phyloP scores from a whole-genome alignment of 108 stramenopile species.

The Stephanodiscus minutulus region DNA sequence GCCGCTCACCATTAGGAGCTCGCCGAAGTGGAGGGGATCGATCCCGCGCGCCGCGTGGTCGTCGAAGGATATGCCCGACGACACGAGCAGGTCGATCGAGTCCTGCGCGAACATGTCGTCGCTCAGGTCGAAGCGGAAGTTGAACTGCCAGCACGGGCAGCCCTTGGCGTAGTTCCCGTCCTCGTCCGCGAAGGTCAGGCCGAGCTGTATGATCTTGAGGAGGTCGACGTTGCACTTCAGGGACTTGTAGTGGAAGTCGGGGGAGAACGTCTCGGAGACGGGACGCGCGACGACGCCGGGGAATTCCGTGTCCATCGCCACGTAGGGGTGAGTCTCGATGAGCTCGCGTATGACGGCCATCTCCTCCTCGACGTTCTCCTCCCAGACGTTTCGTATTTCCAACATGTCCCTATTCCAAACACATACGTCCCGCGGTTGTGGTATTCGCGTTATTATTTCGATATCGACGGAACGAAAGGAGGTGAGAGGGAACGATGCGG shows the following conservation, averaged over 20 bases:
- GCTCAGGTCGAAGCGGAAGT: slow-evolving; percentile 92
- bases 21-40: slow-evolving; percentile 94
- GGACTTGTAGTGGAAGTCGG: slow-evolving; percentile 97
- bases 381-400: slow-evolving; percentile 94
- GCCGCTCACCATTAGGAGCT: slow-evolving; percentile 96
- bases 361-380: slow-evolving; percentile 91
- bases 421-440: too few relatives aligned
- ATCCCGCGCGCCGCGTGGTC: slow-evolving; percentile 94
- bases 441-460: too few relatives aligned
- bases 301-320: slow-evolving; percentile 99
- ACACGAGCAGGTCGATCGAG: slow-evolving; percentile 94
- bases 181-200: slow-evolving; percentile 92
- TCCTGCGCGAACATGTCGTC: slow-evolving; percentile 99
- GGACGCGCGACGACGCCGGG: slow-evolving; percentile 99
- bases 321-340: slow-evolving; percentile 93
- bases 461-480: too few relatives aligned
- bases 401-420: slow-evolving; percentile 73
- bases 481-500: too few relatives aligned
- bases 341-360: slow-evolving; percentile 93
- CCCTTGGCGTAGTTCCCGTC: slow-evolving; percentile 90
- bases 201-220: slow-evolving; percentile 98
- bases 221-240: slow-evolving; percentile 98
- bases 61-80: slow-evolving; percentile 94
- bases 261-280: slow-evolving; percentile 87
- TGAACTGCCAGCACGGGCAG: slow-evolving; percentile 99